These are phyloP conservation scores for Colletotrichum sp. DNA, from an alignment of 2,329 filamentous ascomycete genomes.

Conservation along the genomic window DNA sequence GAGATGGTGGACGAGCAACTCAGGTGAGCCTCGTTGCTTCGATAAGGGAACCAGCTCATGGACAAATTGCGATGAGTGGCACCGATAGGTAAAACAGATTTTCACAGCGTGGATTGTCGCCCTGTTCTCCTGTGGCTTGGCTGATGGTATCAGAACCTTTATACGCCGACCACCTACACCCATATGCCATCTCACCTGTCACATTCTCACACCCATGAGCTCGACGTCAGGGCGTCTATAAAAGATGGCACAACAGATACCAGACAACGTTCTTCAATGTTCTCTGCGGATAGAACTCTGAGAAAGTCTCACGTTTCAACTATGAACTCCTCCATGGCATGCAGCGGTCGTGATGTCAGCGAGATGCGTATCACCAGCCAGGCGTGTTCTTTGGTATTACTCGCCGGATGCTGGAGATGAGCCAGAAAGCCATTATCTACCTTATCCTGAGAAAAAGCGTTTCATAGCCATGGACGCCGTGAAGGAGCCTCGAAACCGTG, in stretches of 20 bases:
- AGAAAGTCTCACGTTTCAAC: neutral
- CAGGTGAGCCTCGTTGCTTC: neutral
- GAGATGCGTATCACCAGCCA: neutral
- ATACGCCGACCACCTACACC: accelerated
- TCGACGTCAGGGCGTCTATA: neutral
- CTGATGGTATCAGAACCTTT: neutral
- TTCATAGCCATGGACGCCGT: neutral
- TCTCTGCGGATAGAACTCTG: too few species aligned
- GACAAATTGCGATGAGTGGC: accelerated
- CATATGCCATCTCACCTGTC: accelerated
- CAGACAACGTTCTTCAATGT: neutral
- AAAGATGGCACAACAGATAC: neutral
- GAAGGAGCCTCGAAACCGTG: neutral
- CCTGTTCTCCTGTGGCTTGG: accelerated
- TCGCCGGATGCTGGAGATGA: neutral
- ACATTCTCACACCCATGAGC: accelerated
- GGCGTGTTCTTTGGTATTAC: neutral
- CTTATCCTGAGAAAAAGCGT: neutral
- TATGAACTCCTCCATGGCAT: neutral
- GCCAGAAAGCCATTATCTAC: neutral
- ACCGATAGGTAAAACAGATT: too few species aligned
- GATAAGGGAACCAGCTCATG: neutral
- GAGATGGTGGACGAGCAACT: neutral
- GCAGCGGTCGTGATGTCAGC: too few species aligned
- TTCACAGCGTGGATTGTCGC: too few species aligned